Percentiles rank a stretch among this genome's conserved stretches.
These are phyloP conservation scores for Teratosphaeria pseudoeucalypti DNA, from an alignment of 2,329 filamentous ascomycete species.

Conservation along the genomic window DNA sequence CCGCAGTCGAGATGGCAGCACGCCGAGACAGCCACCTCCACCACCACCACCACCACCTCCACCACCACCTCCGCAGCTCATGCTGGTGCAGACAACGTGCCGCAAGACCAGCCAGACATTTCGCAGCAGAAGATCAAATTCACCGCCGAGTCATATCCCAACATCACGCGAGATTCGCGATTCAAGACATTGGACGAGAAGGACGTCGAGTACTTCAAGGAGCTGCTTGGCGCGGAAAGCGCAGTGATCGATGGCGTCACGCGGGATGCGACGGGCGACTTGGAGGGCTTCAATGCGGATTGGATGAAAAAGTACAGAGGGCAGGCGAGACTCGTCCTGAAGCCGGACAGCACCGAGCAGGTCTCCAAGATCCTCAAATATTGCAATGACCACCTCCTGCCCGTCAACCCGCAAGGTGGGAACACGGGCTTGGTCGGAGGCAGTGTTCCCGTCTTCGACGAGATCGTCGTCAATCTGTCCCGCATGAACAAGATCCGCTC, in stretches of 20 bases:
- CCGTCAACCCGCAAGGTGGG: slow-evolving; percentile 92
- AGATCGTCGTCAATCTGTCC: slow-evolving; percentile 84
- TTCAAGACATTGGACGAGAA: slow-evolving; percentile 64
- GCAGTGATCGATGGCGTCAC: slow-evolving; percentile 79
- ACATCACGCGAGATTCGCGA: slow-evolving; percentile 65
- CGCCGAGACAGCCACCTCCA: slow-evolving; percentile 2
- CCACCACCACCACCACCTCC: no score
- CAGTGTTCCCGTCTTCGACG: slow-evolving; percentile 93
- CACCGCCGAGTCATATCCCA: slow-evolving; percentile 78
- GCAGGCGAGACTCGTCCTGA: slow-evolving; percentile 76
- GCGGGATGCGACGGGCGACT: slow-evolving; percentile 62
- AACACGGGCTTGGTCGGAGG: slow-evolving; percentile 95
- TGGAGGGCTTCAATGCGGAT: slow-evolving; percentile 88
- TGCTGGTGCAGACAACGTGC: slow-evolving; percentile 14
- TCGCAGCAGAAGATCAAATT: slow-evolving; percentile 49
- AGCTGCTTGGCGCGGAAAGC: slow-evolving; percentile 65
- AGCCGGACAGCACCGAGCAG: slow-evolving; percentile 73
- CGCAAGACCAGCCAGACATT: slow-evolving; percentile 16
- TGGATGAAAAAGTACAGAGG: slow-evolving; percentile 99
- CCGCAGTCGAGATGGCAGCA: slow-evolving; percentile 21
- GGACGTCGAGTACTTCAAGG: slow-evolving; percentile 74
- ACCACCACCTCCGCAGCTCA: slow-evolving; percentile 20
- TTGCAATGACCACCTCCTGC: slow-evolving; percentile 86
- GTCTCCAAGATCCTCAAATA: slow-evolving; percentile 86
- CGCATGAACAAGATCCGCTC: slow-evolving; percentile 86